Base-by-base conservation (phyloP, 176 grass and related monocot genomes). In the Rhipidocladum racemiflorum region DNA sequence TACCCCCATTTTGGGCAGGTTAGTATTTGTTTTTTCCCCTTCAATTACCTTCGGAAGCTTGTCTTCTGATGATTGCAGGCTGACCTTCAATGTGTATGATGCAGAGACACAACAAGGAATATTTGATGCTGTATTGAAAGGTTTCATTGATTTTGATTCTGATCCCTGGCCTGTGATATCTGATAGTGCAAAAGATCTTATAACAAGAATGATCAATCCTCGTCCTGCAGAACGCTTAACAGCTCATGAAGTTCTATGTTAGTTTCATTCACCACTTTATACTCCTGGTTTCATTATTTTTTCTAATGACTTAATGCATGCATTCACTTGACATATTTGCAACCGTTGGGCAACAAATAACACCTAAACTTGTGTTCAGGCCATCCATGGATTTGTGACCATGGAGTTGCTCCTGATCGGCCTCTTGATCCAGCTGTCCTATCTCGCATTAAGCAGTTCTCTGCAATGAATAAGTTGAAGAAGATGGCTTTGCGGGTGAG, bases 91-190 rank as follows among this genome's bases (percentile, higher is more conserved):
- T 54, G 68, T 81, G 78, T 82, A 59, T 16, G 79, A 84, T 67
- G 80, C 90, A 97, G 94, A 97, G 83, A 94, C 94, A 32, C 94
- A 97, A 21, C 94, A 99, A 92, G 97, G 97, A 79, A 99, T 99
- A 92, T 99, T 99, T 74, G 97, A 99, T 91, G 97, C 97, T 65
- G 93, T 99, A 85, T 64, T 99, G 77, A 96, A 96, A 82, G 93
- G 93, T 57, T 76, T 45, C 9, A 99, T 99, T 67, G 97, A 99
- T 89, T 99, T 99, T 87, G 91, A 92, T 72, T 93, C 91, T 69
- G 97, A 96, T 23, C 97, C 97, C 34, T 99, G 97, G 97, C 97
- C 97, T 28, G 74, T 96, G 69, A 99, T 99, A 51, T 99, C 97
- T 85, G 87, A 92, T 43, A 96, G 97, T 28, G 97, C 97, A 23